Evolutionary conservation across 2,329 filamentous ascomycete species (phyloP), one percentile per base, ranked within the genome.

Genomic region (Zasmidium cellare): DNA sequence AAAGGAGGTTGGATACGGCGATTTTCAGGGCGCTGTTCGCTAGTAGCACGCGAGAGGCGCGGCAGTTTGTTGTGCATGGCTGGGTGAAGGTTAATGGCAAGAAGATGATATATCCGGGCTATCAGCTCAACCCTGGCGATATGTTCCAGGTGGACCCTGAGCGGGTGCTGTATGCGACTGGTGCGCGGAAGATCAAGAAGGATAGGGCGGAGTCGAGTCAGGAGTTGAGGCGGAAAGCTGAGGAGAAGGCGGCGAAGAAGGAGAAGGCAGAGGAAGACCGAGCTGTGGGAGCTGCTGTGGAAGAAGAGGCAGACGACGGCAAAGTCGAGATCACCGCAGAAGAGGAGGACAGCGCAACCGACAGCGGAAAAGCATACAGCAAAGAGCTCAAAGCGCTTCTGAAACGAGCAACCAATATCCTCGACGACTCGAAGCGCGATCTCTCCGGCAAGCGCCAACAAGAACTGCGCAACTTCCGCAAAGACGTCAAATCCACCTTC

Each of bases 101-200:
- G 77, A 92, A 92, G 93, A 96, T 97, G 90, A 82, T 84, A 63
- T 90, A 94, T 71, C 92, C 94, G 9, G 89, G 91, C 55, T 99
- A 99, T 75, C 87, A 92, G 64, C 84, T 99, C 41, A 99, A 99
- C 75, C 96, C 94, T 2, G 94, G 94, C 66, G 94, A 99, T 74
- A 91, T 99, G 86, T 99, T 99, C 82, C 91, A 96, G 74, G 93
- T 99, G 68, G 89, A 97, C 19, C 83, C 90, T 35, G 91, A 96
- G 41, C 86, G 88, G 67, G 94, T 99, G 56, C 82, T 99, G 75
- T 92, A 84, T 69, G 93, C 91, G 31, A 96, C 92, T 1, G 94
- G 94, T 58, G 82, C 84, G 23, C 83, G 84, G 50, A 75, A 74
- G 64, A 57, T 63, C 50, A 68, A 69, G 56, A 69, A 66, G 55